Evolutionary conservation across 805 yeast genomes (phyloP), one percentile per base, ranked within the genome.

Genomic region (Ogataea wickerhamii): DNA sequence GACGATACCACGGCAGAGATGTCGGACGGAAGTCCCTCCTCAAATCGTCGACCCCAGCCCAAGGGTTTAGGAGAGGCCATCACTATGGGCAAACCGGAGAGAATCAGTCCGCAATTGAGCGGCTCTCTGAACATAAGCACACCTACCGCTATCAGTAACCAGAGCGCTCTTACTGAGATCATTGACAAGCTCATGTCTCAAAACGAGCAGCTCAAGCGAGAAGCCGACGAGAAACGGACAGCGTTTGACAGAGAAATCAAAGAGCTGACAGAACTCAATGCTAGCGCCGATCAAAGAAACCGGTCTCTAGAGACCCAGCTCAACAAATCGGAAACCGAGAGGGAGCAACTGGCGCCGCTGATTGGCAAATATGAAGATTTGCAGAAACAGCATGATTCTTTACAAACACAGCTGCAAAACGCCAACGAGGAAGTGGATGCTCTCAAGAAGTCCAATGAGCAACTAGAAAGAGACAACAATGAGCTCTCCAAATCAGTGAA

Each of bases 351-450:
- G n/a, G 25, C 11, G 12, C 12, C 25, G 8, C 12, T 22, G 25
- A 12, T 12, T 22, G n/a, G 21, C 16, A 20, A 32, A 14, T 3
- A 14, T 11, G 29, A 21, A 3, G 18, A 37, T 4, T 14, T 31
- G 24, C 6, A 22, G 6, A 18, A 16, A 12, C 32, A 31, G 20
- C 28, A 36, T 19, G 39, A 27, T 12, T 10, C 32, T 10, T 25
- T 42, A 14, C 28, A 32, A n/a, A 31, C 2, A 32, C 27, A 16
- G 40, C 31, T 6, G 32, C 33, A 11, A 8, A 12, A 8, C 17
- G 4, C 32, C 14, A n/a, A 21, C 23, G 20, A 31, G 14, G 39
- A 41, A 25, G 11, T 31, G n/a, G 30, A 34, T 11, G 26, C 19
- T 8, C 20, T 33, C 5, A 33, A 33, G 20, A n/a, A 6, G 6